Percentiles rank a stretch among this genome's conserved stretches.
These are phyloP conservation scores for Claviceps maximensis DNA, from an alignment of 2,329 filamentous ascomycete genomes.

Conservation along the genomic window DNA sequence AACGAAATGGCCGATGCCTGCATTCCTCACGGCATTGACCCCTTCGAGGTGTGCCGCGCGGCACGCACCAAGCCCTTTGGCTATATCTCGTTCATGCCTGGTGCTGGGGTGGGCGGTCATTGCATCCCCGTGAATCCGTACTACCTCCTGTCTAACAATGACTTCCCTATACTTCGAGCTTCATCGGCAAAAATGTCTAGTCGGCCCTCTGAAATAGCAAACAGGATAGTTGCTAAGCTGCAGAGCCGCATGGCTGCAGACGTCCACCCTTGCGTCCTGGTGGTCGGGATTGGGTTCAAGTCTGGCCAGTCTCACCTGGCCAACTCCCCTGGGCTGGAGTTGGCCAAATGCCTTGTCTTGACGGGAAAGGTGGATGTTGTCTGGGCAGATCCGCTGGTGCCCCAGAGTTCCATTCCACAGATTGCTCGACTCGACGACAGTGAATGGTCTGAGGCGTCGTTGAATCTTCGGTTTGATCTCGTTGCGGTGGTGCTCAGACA, in stretches of 20 bases:
- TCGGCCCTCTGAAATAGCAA: conserved; percentile 27
- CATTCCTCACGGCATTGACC: conserved; percentile 29
- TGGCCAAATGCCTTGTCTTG: conserved; percentile 24
- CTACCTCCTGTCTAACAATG: conserved; percentile 35
- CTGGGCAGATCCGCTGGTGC: conserved; percentile 31
- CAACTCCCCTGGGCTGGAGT: conserved; percentile 33
- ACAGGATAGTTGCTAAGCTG: conserved; percentile 21
- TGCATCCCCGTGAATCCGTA: conserved; percentile 44
- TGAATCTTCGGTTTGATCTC: conserved; percentile 27
- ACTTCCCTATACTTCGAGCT: conserved; percentile 31
- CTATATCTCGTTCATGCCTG: conserved; percentile 33
- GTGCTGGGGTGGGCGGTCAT: conserved; percentile 39
- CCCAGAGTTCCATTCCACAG: conserved; percentile 26
- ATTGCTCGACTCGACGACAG: conserved; percentile 23
- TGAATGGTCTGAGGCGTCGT: conserved; percentile 23
- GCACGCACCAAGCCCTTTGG: conserved; percentile 40
- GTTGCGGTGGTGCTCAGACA: conserved; percentile 32
- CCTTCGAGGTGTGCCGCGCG: conserved; percentile 35
- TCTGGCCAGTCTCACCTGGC: conserved; percentile 32
- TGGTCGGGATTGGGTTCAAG: conserved; percentile 38
- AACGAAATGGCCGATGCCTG: conserved; percentile 46
- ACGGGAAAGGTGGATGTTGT: conserved; percentile 26
- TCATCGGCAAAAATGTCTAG: conserved; percentile 31
- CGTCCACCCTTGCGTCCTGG: conserved; percentile 21
- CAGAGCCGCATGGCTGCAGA: conserved; percentile 5